phyloP scores from a whole-genome alignment of 768 basidiomycete species.

The Paxillus rubicundulus region DNA sequence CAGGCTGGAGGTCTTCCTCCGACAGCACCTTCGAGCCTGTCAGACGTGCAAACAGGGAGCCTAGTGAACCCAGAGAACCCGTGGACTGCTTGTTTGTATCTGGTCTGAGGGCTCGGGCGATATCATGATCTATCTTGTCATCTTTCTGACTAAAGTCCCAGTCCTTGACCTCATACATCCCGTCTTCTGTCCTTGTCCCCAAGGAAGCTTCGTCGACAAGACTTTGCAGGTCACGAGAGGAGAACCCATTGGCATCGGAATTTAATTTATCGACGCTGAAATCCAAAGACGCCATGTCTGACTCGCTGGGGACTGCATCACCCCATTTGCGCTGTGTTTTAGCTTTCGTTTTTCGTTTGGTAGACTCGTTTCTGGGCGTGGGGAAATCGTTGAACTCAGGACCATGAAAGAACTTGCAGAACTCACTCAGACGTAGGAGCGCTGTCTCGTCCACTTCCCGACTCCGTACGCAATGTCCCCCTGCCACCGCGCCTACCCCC shows the following conservation, averaged over 20 bases:
- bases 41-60: conserved; percentile 78
- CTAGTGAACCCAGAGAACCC: conserved; percentile 60
- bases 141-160: conserved; percentile 70
- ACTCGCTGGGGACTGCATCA: conserved; percentile 71
- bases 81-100: conserved; percentile 36
- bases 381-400: background rate
- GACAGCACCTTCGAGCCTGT: conserved; percentile 84
- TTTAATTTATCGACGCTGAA: conserved; percentile 67
- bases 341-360: conserved; percentile 59
- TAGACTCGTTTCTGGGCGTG: conserved; percentile 57
- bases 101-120: conserved; percentile 57
- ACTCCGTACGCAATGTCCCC: conserved; percentile 45
- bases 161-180: conserved; percentile 74
- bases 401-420: background rate
- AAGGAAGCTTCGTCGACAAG: conserved; percentile 71
- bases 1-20: conserved; percentile 80
- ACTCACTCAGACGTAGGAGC: conserved; percentile 70
- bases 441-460: conserved; percentile 59
- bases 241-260: conserved; percentile 24
- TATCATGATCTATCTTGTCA: conserved; percentile 48
- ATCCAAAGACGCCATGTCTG: conserved; percentile 92
- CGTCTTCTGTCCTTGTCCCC: conserved; percentile 72
- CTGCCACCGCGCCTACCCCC: conserved; percentile 60
- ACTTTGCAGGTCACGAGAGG: conserved; percentile 52
- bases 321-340: conserved; percentile 93